Evolutionary conservation across 2,329 filamentous ascomycete genomes (phyloP).

Genomic region (Ophiostoma sp.): DNA sequence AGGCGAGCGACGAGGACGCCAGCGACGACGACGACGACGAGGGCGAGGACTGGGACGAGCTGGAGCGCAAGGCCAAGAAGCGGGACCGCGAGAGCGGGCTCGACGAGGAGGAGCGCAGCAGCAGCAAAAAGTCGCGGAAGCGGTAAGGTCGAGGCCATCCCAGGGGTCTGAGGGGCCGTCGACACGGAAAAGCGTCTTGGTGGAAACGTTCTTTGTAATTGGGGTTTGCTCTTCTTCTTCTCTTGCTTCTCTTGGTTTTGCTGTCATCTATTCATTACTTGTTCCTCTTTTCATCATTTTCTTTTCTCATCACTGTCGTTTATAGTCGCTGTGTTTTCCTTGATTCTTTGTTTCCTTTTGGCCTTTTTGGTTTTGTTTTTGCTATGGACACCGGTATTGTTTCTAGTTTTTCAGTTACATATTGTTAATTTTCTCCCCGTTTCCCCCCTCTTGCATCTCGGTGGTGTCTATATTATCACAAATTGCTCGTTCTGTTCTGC

Average conservation of each 20-base stretch:
- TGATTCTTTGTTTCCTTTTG: not conserved
- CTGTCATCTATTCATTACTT: not conserved
- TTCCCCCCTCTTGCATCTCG: not conserved
- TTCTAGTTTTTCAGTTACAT: not conserved
- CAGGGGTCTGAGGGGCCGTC: no score
- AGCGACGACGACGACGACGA: constrained; percentile 67
- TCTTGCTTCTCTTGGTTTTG: not conserved
- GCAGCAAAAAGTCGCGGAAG: constrained; percentile 61
- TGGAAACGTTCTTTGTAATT: not conserved
- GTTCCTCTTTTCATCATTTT: not conserved
- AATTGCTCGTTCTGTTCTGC: no score
- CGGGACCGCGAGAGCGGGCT: constrained; percentile 63
- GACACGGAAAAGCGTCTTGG: not conserved
- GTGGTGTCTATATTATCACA: not conserved
- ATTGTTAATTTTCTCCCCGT: not conserved
- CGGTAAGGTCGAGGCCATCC: constrained; percentile 35
- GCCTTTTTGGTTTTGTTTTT: not conserved
- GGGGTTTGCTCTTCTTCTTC: not conserved
- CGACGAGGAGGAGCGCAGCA: constrained; percentile 69
- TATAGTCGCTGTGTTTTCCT: not conserved
- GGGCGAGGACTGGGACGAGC: constrained; percentile 88
- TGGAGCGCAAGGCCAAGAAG: constrained; percentile 87
- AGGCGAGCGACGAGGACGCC: constrained; percentile 72
- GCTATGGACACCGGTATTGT: not conserved
- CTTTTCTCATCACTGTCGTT: not conserved